These are phyloP conservation scores for Leccinum incarnatum DNA, from an alignment of 768 basidiomycete genomes.

Conservation along the genomic window DNA sequence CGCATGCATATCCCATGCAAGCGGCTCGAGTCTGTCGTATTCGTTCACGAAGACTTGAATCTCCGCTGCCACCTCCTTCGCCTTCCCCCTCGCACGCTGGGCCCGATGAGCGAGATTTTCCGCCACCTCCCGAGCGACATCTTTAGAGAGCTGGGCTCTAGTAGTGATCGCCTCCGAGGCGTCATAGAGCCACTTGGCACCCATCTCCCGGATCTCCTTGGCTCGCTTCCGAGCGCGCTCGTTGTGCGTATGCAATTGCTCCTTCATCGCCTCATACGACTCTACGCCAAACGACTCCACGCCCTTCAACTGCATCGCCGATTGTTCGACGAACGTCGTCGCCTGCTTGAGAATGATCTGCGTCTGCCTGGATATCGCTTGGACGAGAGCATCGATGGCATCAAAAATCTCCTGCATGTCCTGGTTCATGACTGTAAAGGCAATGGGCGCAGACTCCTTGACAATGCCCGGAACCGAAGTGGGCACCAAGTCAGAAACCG, in stretches of 20 bases:
- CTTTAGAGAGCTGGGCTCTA: conserved; percentile 43
- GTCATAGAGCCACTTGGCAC: conserved; percentile 43
- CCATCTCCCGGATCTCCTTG: conserved; percentile 48
- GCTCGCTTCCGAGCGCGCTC: conserved; percentile 52
- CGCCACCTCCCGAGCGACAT: conserved; percentile 41
- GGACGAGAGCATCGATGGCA: conserved; percentile 56
- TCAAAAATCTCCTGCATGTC: conserved; percentile 58
- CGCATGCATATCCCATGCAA: conserved; percentile 17
- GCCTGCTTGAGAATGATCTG: conserved; percentile 31
- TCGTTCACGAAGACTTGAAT: conserved; percentile 26
- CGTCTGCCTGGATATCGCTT: conserved; percentile 47
- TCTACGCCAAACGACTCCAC: conserved; percentile 37
- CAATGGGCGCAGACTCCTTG: conserved; percentile 45
- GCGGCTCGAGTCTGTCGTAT: conserved; percentile 15
- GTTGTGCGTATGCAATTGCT: conserved; percentile 48
- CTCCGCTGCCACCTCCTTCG: conserved; percentile 42
- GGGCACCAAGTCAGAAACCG: conserved; percentile 29
- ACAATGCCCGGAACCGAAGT: conserved; percentile 49
- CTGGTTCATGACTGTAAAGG: conserved; percentile 42
- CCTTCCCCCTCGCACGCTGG: conserved; percentile 43
- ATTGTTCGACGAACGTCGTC: conserved; percentile 42
- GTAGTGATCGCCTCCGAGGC: conserved; percentile 43
- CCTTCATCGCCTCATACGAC: conserved; percentile 37
- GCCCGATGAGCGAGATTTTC: conserved; percentile 38
- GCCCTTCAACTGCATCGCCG: conserved; percentile 30